These are phyloP conservation scores for Nevesoporus exiguus DNA, from an alignment of 768 basidiomycete genomes.

Conservation along the genomic window DNA sequence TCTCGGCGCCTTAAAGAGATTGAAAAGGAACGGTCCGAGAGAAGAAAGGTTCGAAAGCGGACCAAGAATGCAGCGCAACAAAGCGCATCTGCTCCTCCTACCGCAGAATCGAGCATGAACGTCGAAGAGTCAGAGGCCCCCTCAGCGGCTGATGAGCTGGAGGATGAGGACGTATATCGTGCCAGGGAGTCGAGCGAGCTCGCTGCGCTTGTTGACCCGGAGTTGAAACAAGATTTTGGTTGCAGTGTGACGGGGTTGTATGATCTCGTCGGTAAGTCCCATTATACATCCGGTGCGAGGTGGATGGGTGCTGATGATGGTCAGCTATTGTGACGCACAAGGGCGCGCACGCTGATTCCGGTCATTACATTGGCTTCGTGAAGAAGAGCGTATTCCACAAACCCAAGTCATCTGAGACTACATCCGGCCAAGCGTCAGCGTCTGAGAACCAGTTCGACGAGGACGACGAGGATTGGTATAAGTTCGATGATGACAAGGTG, in stretches of 20 bases:
- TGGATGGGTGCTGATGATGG: neutral
- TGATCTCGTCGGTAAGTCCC: constrained; percentile 77
- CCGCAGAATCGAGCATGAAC: constrained; percentile 34
- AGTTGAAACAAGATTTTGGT: constrained; percentile 65
- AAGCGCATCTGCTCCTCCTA: constrained; percentile 18
- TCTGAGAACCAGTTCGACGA: neutral
- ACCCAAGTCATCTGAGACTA: neutral
- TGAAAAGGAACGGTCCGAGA: constrained; percentile 79
- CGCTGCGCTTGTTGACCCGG: constrained; percentile 57
- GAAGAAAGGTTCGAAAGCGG: constrained; percentile 76
- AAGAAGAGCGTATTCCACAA: constrained; percentile 71
- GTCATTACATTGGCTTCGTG: constrained; percentile 93
- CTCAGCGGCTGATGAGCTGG: constrained; percentile 37
- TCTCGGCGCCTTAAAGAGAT: constrained; percentile 72
- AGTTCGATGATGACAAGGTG: constrained; percentile 96
- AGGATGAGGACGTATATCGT: constrained; percentile 64
- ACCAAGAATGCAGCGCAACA: constrained; percentile 44
- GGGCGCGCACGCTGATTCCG: constrained; percentile 90
- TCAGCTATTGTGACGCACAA: constrained; percentile 95
- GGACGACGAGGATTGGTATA: constrained; percentile 84
- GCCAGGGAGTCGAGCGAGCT: constrained; percentile 64
- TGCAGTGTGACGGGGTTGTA: constrained; percentile 80
- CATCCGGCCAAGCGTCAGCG: neutral
- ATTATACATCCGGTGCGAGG: neutral
- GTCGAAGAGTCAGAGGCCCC: constrained; percentile 43